These are phyloP conservation scores for Neoarthrinium moseri DNA, from an alignment of 2,329 filamentous ascomycete genomes.

Conservation along the genomic window DNA sequence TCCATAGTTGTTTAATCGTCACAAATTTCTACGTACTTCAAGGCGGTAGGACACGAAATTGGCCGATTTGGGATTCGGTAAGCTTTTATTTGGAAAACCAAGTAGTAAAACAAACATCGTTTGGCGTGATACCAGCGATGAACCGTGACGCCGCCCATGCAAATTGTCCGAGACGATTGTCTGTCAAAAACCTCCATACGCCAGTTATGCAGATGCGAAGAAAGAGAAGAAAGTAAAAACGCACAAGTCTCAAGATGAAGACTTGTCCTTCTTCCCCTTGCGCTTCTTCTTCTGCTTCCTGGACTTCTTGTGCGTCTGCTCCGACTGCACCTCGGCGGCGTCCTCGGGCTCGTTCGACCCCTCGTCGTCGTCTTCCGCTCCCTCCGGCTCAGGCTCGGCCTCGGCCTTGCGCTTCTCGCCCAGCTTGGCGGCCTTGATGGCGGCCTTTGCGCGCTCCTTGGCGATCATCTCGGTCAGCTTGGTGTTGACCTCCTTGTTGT, in stretches of 20 bases:
- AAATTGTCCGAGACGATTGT: too few species aligned
- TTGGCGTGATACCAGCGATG: not conserved
- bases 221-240: not conserved
- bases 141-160: too few species aligned
- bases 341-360: slow-evolving; percentile 8
- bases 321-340: slow-evolving; percentile 1
- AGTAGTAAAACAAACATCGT: too few species aligned
- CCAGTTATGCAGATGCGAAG: not conserved
- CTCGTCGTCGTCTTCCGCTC: slow-evolving; percentile 40
- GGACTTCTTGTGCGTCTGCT: not conserved
- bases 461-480: slow-evolving; percentile 56
- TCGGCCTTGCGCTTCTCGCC: slow-evolving; percentile 26
- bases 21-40: too few species aligned
- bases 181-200: too few species aligned
- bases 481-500: slow-evolving; percentile 50
- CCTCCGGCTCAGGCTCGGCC: slow-evolving; percentile 16
- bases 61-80: too few species aligned
- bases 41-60: too few species aligned
- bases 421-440: slow-evolving; percentile 42
- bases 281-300: slow-evolving; percentile 4
- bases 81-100: not conserved
- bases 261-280: not conserved
- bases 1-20: too few species aligned
- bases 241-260: not conserved
- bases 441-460: slow-evolving; percentile 52